Base-by-base conservation (phyloP, 140 eudicot genomes). In the Bidens hawaiensis region DNA sequence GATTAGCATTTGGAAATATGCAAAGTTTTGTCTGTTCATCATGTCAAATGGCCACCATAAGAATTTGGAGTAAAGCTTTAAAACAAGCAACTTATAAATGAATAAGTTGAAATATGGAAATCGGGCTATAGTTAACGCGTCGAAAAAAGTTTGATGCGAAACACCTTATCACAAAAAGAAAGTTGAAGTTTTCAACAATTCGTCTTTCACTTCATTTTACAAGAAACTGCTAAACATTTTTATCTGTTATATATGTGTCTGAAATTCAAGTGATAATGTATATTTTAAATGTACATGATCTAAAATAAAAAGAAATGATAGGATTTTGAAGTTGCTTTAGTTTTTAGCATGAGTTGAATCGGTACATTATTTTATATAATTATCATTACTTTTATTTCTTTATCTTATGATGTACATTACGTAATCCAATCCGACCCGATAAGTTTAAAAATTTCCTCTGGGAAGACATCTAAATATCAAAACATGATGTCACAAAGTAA, bases 1-100 rank as follows among this genome's bases (percentile, higher is more conserved):
- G 78, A 73, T 73, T n/a, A 48, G 36, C 62, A 34, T 73, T 57
- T 73, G 59, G 61, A 64, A 51, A 71, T 38, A 60, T 60, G 68
- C 61, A 47, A 70, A 46, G 31, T 50, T 38, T 65, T 48, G 64
- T 16, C 73, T 65, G 51, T 47, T 66, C 68, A 65, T 45, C 11
- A 57, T 57, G 55, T 65, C 52, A 73, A 65, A 73, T 73, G 62
- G 78, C n/a, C 72, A 72, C 16, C 54, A 48, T 15, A 13, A 19
- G 26, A 25, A 51, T 2, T 13, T 4, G 58, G 34, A 51, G 31
- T 22, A 25, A 2, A 5, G 42, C 13, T 26, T 55, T 28, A 14
- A 55, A 28, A 9, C 14, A 51, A 19, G 45, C 13, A 11, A 38
- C 45, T 12, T n/a, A 11, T 11, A 38, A 38, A 38, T 38, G 13